Evolutionary conservation across 1,284 basidiomycete genomes (phyloP).

Genomic region (Leccinum pachyderme): DNA sequence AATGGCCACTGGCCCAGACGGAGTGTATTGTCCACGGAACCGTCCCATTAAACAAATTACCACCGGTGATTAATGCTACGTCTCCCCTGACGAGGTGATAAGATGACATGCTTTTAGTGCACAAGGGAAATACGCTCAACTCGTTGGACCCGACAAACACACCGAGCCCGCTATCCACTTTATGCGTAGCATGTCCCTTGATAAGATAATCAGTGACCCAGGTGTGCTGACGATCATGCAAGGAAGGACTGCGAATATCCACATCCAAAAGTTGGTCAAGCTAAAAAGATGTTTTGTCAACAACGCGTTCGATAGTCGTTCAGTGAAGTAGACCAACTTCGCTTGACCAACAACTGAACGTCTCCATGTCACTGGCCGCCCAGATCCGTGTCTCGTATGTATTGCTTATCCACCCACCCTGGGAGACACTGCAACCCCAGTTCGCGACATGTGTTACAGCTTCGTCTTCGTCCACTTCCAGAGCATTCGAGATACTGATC

Average conservation of each 20-base stretch:
- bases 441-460: constrained; percentile 66
- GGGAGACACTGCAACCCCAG: constrained; percentile 73
- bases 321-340: constrained; percentile 46
- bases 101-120: not conserved
- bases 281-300: constrained; percentile 31
- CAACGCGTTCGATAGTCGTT: not conserved
- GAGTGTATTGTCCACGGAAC: constrained; percentile 51
- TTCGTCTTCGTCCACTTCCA: constrained; percentile 75
- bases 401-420: constrained; percentile 62
- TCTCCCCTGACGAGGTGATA: constrained; percentile 49
- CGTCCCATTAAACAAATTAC: constrained; percentile 34
- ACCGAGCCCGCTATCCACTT: constrained; percentile 31
- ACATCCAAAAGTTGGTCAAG: constrained; percentile 48
- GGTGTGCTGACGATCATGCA: constrained; percentile 43
- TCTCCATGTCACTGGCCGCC: constrained; percentile 84
- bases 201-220: constrained; percentile 70
- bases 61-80: constrained; percentile 50
- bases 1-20: constrained; percentile 51
- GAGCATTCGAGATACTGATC: constrained; percentile 60
- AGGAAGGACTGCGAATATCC: constrained; percentile 53
- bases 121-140: constrained; percentile 35
- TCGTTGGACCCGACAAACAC: constrained; percentile 64
- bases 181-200: constrained; percentile 35
- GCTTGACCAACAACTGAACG: constrained; percentile 70
- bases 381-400: constrained; percentile 46